Percentiles rank a stretch among this genome's conserved stretches.
These are phyloP conservation scores for Alternaria ethzedia DNA, from an alignment of 2,329 filamentous ascomycete genomes.

Conservation along the genomic window DNA sequence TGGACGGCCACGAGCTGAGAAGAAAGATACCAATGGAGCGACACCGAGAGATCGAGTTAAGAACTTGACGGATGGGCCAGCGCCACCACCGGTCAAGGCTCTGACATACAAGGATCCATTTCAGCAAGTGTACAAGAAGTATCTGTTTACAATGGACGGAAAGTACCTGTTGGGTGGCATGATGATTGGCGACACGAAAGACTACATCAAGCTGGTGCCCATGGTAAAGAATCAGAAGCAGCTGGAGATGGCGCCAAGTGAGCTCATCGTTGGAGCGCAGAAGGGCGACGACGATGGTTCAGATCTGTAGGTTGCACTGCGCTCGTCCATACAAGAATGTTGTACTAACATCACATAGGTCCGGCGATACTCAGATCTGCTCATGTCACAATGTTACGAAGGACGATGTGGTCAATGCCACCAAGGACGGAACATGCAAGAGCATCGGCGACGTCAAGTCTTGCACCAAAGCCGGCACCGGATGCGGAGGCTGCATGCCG, in stretches of 20 bases:
- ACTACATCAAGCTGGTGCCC: slow-evolving; percentile 87
- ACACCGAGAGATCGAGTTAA: slow-evolving; percentile 54
- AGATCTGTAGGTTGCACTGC: slow-evolving; percentile 63
- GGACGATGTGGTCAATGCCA: slow-evolving; percentile 72
- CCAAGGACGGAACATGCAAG: slow-evolving; percentile 82
- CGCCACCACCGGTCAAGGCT: slow-evolving; percentile 73
- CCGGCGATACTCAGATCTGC: slow-evolving; percentile 87
- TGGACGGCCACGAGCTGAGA: slow-evolving; percentile 57
- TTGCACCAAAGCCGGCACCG: slow-evolving; percentile 90
- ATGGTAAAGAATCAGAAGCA: slow-evolving; percentile 84
- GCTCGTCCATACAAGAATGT: slow-evolving; percentile 18
- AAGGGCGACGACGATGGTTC: slow-evolving; percentile 77
- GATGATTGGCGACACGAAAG: slow-evolving; percentile 93
- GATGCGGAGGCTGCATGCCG: slow-evolving; percentile 89
- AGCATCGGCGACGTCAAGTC: slow-evolving; percentile 83
- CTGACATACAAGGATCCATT: slow-evolving; percentile 91
- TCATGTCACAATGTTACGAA: slow-evolving; percentile 94
- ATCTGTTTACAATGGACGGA: slow-evolving; percentile 86
- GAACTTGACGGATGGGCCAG: slow-evolving; percentile 61
- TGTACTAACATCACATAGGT: slow-evolving; percentile 42
- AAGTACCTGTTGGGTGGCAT: slow-evolving; percentile 93
- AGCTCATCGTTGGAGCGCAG: slow-evolving; percentile 81
- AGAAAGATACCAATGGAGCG: slow-evolving; percentile 49
- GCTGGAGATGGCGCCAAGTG: slow-evolving; percentile 77
- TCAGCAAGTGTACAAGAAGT: slow-evolving; percentile 89